phyloP scores from a whole-genome alignment of 2,329 filamentous ascomycete species.

The Epichloe sylvatica region DNA sequence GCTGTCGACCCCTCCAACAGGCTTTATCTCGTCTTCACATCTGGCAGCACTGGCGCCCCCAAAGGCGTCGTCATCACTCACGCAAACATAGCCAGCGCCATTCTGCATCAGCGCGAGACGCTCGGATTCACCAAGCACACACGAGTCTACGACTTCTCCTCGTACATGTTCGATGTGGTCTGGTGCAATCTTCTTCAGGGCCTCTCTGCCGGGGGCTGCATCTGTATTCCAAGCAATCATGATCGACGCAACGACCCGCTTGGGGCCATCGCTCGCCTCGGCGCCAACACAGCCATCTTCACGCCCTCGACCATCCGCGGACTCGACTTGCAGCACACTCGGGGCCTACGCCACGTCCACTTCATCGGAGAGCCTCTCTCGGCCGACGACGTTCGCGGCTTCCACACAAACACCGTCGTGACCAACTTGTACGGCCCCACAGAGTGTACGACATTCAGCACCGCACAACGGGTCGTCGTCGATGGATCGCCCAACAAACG shows the following conservation, averaged over 20 bases:
- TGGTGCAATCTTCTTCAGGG: slow-evolving; percentile 4
- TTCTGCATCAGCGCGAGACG: slow-evolving; percentile 1
- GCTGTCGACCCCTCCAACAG: background rate
- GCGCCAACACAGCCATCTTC: slow-evolving; percentile 30
- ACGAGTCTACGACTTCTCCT: slow-evolving; percentile 6
- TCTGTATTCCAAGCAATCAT: slow-evolving; percentile 25
- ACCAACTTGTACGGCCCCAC: slow-evolving; percentile 10
- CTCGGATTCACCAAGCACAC: slow-evolving; percentile 1
- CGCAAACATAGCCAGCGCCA: slow-evolving; percentile 4
- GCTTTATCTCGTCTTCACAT: slow-evolving; percentile 9
- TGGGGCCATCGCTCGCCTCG: slow-evolving; percentile 23
- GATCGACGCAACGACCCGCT: slow-evolving; percentile 33
- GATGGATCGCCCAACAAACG: background rate
- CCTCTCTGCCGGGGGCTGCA: slow-evolving; percentile 6
- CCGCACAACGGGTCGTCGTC: background rate
- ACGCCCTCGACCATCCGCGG: slow-evolving; percentile 32
- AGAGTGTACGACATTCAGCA: slow-evolving; percentile 9
- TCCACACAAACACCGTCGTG: background rate
- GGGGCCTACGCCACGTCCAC: slow-evolving; percentile 25
- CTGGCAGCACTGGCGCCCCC: slow-evolving; percentile 11
- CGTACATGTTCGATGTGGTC: slow-evolving; percentile 7
- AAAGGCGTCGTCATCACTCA: slow-evolving; percentile 10
- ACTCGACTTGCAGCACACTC: slow-evolving; percentile 25
- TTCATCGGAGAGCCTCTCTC: slow-evolving; percentile 28
- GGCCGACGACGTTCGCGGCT: background rate